Percentiles rank a stretch among this genome's conserved stretches.
phyloP scores from a whole-genome alignment of 805 yeast species.

The Candida pseudofarinosa region DNA sequence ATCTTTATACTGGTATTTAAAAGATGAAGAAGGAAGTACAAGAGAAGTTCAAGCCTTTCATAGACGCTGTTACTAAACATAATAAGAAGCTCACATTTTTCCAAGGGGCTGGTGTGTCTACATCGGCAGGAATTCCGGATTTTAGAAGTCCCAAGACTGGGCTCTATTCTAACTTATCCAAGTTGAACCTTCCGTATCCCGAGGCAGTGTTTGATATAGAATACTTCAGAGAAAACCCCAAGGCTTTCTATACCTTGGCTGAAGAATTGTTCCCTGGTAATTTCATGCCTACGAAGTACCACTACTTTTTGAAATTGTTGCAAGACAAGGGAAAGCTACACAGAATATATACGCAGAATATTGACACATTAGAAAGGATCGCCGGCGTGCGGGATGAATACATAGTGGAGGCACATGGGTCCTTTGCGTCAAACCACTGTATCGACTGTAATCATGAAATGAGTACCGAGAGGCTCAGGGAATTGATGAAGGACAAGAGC shows the following conservation, averaged over 20 bases:
- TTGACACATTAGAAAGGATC: conserved; percentile 83
- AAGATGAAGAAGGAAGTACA: conserved; percentile 2
- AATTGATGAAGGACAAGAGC: conserved; percentile 26
- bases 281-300: conserved; percentile 79
- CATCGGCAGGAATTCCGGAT: conserved; percentile 93
- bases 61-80: conserved; percentile 24
- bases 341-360: conserved; percentile 87
- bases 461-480: conserved; percentile 43
- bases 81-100: conserved; percentile 54
- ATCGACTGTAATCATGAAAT: conserved; percentile 63
- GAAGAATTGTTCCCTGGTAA: conserved; percentile 86
- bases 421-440: conserved; percentile 82
- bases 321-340: conserved; percentile 59
- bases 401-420: conserved; percentile 92
- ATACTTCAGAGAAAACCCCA: conserved; percentile 69
- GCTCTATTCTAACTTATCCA: conserved; percentile 72
- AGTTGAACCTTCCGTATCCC: conserved; percentile 78
- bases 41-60: conserved; percentile 22
- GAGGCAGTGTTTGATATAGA: conserved; percentile 95
- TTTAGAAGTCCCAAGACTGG: conserved; percentile 90
- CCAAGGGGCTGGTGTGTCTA: conserved; percentile 93
- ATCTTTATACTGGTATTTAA: too few relatives aligned
- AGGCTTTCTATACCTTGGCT: conserved; percentile 81
- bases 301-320: conserved; percentile 62
- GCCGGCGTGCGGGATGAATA: conserved; percentile 68